Evolutionary conservation across 495 filamentous ascomycete genomes (phyloP).

Genomic region (Talaromyces adpressus): DNA sequence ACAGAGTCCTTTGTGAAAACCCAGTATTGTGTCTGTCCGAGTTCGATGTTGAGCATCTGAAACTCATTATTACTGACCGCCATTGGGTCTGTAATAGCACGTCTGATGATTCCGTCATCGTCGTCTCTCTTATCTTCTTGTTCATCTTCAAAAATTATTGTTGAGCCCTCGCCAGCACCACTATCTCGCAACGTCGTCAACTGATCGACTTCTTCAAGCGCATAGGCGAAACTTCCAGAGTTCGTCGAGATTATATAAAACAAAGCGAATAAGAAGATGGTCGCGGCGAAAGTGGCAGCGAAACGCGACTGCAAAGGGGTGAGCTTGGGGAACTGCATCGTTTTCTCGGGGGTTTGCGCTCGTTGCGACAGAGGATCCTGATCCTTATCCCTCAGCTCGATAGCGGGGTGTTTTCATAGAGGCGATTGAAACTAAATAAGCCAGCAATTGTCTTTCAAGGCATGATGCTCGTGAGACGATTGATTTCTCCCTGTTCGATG

Average conservation of each 20-base stretch:
- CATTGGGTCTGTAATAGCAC: conserved; percentile 39
- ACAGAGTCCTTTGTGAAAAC: conserved; percentile 40
- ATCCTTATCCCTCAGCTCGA: conserved; percentile 3
- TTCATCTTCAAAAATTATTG: conserved; percentile 14
- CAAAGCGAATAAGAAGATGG: conserved; percentile 46
- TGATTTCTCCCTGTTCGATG: neutral
- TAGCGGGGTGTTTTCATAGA: neutral
- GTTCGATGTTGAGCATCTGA: conserved; percentile 41
- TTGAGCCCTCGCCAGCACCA: conserved; percentile 7
- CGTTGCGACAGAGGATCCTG: conserved; percentile 1
- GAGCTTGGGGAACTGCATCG: conserved; percentile 52
- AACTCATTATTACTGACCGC: conserved; percentile 60
- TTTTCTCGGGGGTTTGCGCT: neutral
- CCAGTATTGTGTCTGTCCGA: conserved; percentile 53
- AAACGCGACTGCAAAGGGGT: conserved; percentile 63
- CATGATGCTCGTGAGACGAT: neutral
- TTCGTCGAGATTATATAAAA: conserved; percentile 43
- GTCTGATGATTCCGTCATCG: conserved; percentile 43
- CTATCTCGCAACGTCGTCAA: neutral
- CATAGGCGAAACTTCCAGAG: conserved; percentile 50
- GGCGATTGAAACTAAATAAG: neutral
- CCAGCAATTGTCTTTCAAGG: neutral
- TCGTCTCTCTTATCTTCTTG: conserved; percentile 38
- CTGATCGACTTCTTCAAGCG: conserved; percentile 24
- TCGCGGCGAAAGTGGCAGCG: conserved; percentile 54